Percentiles rank a stretch among this genome's conserved stretches.
Conservation (phyloP, 2,329 filamentous ascomycete genomes). For the Fusarium chlamydosporum region DNA sequence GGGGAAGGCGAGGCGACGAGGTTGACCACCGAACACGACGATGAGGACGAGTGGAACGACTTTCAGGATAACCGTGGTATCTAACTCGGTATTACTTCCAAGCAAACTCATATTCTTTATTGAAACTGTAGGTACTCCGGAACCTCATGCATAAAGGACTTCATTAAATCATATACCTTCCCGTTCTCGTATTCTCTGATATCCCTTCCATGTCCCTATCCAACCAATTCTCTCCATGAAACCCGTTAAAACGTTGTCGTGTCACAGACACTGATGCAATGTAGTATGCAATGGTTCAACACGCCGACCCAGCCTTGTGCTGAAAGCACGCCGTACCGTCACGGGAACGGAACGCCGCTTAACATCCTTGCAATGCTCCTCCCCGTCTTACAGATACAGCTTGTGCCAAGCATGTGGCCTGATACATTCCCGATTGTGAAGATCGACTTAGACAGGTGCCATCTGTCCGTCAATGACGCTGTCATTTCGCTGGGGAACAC, state of each 20-base stretch:
- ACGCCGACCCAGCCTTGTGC: constrained; percentile 31
- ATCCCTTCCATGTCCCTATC: constrained; percentile 1
- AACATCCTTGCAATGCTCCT: constrained; percentile 18
- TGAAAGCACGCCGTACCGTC: constrained; percentile 18
- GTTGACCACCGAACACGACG: constrained; percentile 21
- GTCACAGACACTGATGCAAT: constrained; percentile 39
- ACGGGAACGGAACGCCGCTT: constrained; percentile 16
- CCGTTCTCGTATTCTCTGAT: constrained; percentile 8
- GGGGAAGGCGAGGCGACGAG: constrained; percentile 30
- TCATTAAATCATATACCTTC: constrained; percentile 22
- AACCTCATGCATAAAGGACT: constrained; percentile 21
- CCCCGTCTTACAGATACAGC: constrained; percentile 25
- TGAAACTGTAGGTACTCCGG: constrained; percentile 22
- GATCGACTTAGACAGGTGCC: constrained; percentile 15
- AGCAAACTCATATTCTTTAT: constrained; percentile 10
- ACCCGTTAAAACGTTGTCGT: constrained; percentile 9
- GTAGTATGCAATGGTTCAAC: constrained; percentile 18
- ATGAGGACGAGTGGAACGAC: constrained; percentile 26
- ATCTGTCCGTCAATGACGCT: constrained; percentile 45
- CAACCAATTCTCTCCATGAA: neutral
- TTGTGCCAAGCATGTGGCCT: constrained; percentile 12
- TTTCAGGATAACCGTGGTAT: constrained; percentile 27
- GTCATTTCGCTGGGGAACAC: constrained; percentile 38
- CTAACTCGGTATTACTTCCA: constrained; percentile 3
- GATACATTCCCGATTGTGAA: neutral